Evolutionary conservation across 805 yeast species (phyloP).

Genomic region (Wickerhamiella australiensis): DNA sequence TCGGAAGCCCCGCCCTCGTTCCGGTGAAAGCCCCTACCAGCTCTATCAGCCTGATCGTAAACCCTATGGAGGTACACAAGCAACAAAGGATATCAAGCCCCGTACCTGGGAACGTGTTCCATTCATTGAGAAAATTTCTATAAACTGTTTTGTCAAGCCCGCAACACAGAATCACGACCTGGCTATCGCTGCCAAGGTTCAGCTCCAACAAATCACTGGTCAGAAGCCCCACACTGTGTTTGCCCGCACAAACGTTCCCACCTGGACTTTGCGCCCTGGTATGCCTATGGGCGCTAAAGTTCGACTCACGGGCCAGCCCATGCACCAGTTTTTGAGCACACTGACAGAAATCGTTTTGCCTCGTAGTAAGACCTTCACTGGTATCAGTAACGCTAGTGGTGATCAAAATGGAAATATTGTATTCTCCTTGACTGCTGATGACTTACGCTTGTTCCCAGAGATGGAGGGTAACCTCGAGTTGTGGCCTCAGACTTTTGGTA

Average conservation of each 20-base stretch:
- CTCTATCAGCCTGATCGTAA: constrained; percentile 65
- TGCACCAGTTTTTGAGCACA: constrained; percentile 76
- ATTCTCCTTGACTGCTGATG: constrained; percentile 69
- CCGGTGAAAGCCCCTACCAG: constrained; percentile 77
- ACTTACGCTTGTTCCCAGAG: constrained; percentile 80
- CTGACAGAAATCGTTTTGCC: constrained; percentile 88
- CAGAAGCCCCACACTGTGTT: constrained; percentile 61
- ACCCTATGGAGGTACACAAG: constrained; percentile 63
- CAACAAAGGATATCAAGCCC: constrained; percentile 62
- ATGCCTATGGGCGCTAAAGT: constrained; percentile 85
- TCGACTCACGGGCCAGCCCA: constrained; percentile 61
- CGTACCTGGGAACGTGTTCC: constrained; percentile 65
- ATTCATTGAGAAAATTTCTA: constrained; percentile 46
- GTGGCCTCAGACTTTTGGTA: constrained; percentile 78
- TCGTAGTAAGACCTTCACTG: constrained; percentile 75
- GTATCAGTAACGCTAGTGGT: constrained; percentile 65
- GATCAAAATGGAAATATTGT: constrained; percentile 77
- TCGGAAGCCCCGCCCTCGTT: constrained; percentile 70
- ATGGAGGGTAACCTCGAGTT: constrained; percentile 79
- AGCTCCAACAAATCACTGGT: constrained; percentile 90
- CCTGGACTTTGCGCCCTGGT: constrained; percentile 80
- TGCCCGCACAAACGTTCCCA: constrained; percentile 67
- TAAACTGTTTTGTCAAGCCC: constrained; percentile 63
- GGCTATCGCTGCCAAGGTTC: constrained; percentile 64
- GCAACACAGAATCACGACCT: constrained; percentile 52